Percentiles rank a stretch among this genome's conserved stretches.
These are phyloP conservation scores for Aspergillus sclerotialis DNA, from an alignment of 2,329 filamentous ascomycete species.

Conservation along the genomic window DNA sequence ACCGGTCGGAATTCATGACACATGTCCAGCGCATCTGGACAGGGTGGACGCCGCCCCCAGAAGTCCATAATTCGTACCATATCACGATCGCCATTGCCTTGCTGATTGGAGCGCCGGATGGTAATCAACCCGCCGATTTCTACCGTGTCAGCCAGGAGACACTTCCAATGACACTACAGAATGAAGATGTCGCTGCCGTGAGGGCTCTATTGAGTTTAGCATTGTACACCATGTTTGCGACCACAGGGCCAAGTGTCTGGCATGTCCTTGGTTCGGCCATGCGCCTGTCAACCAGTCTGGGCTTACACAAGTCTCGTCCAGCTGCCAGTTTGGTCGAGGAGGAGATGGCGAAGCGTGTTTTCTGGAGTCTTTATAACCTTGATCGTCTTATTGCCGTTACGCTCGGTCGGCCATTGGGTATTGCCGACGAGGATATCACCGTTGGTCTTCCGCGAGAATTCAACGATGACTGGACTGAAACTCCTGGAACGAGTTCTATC, in stretches of 20 bases:
- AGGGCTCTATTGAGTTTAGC: constrained; percentile 30
- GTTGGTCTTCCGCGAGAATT: constrained; percentile 31
- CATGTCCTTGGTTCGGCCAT: constrained; percentile 32
- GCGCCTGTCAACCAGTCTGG: constrained; percentile 31
- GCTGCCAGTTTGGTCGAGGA: constrained; percentile 24
- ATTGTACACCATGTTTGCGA: constrained; percentile 32
- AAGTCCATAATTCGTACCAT: constrained; percentile 29
- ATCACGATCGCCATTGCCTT: constrained; percentile 31
- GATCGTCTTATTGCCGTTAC: constrained; percentile 36
- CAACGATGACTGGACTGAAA: constrained; percentile 33
- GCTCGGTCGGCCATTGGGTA: constrained; percentile 32
- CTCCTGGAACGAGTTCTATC: constrained; percentile 28
- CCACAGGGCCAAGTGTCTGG: constrained; percentile 32
- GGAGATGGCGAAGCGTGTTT: constrained; percentile 36
- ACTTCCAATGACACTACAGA: constrained; percentile 26
- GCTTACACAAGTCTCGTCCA: constrained; percentile 27
- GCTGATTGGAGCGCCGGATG: constrained; percentile 26
- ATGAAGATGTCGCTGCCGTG: constrained; percentile 30
- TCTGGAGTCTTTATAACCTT: constrained; percentile 40
- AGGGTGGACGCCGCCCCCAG: constrained; percentile 24
- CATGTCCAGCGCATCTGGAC: constrained; percentile 28
- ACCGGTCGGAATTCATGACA: constrained; percentile 26
- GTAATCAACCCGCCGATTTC: constrained; percentile 25
- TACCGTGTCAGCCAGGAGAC: constrained; percentile 30
- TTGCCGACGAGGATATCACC: constrained; percentile 37